Evolutionary conservation across 148 eudicot genomes (phyloP), one percentile per base, ranked within the genome.

Genomic region (Silene latifolia): DNA sequence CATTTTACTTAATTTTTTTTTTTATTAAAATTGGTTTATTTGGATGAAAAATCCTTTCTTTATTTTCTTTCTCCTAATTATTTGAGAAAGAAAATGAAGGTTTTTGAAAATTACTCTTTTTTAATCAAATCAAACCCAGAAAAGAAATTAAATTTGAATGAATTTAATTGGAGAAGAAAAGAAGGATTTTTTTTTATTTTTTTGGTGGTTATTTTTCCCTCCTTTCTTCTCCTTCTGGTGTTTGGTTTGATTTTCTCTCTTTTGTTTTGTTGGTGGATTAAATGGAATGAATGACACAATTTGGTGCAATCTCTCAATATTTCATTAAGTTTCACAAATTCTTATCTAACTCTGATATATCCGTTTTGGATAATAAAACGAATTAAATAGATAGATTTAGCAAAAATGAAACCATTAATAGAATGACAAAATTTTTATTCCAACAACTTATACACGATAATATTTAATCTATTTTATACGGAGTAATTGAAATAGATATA

Each of bases 1-100:
- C 97, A 95, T 95, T 29, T 76, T 69, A 24, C 8, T 3, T 15
- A 11, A 51, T 27, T 72, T 46, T 73, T 68, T n/a, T n/a, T n/a
- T n/a, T 27, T 27, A 61, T 18, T 15, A 35, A 66, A 67, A 42
- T 32, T 32, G 35, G 35, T 32, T n/a, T n/a, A n/a, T n/a, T n/a
- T n/a, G n/a, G n/a, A n/a, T n/a, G n/a, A 32, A 9, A 8, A 11
- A 63, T 5, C 69, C 69, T 47, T 67, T 67, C n/a, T 32, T 39
- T 66, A 17, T 42, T 66, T 35, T n/a, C 48, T 42, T 67, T 71
- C n/a, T 21, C 29, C 48, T 66, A 47, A 11, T 20, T 42, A 25
- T 73, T n/a, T 42, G 47, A 23, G 32, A 35, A 42, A 9, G 44
- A 60, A 59, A 17, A 4, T 13, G 13, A 67, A 57, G 44, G 44